Evolutionary conservation across 129 eudicot genomes (phyloP).

Genomic region (Flaveria trinervia): DNA sequence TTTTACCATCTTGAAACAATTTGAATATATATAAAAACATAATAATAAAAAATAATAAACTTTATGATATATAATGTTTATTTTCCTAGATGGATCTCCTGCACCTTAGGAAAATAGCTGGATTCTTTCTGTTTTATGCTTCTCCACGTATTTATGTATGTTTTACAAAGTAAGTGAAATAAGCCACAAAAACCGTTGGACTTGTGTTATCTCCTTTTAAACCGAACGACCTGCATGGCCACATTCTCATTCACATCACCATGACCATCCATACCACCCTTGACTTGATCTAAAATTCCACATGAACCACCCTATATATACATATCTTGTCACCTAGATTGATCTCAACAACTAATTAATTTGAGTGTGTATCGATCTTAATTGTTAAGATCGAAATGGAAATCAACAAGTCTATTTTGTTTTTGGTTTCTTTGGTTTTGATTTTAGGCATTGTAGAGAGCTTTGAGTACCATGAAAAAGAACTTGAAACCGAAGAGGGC

Average conservation of each 20-base stretch:
- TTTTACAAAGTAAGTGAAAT: too few relatives aligned
- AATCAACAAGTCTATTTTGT: constrained; percentile 31
- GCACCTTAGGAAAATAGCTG: too few relatives aligned
- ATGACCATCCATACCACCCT: constrained; percentile 3
- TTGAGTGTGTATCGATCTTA: too few relatives aligned
- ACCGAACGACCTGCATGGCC: constrained; percentile 11
- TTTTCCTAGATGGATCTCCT: too few relatives aligned
- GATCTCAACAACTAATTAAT: too few relatives aligned
- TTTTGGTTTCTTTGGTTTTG: constrained; percentile 42
- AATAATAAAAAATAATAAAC: too few relatives aligned
- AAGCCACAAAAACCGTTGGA: too few relatives aligned
- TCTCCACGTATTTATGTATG: too few relatives aligned
- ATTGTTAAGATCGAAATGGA: constrained; percentile 18
- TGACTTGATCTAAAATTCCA: not conserved
- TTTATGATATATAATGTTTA: too few relatives aligned
- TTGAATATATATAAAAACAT: too few relatives aligned
- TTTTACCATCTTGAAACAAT: too few relatives aligned
- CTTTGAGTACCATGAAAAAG: constrained; percentile 59
- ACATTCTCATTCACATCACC: constrained; percentile 9
- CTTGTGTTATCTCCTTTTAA: not conserved
- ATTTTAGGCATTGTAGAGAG: constrained; percentile 37
- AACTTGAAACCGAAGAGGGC: constrained; percentile 58
- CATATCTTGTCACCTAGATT: not conserved
- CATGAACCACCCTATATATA: not conserved
- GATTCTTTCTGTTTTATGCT: too few relatives aligned